A percentile compares a stretch with the other conserved stretches of the same genome.
Conservation (phyloP, 1,284 basidiomycete genomes). For the Ceratobasidium sp. region DNA sequence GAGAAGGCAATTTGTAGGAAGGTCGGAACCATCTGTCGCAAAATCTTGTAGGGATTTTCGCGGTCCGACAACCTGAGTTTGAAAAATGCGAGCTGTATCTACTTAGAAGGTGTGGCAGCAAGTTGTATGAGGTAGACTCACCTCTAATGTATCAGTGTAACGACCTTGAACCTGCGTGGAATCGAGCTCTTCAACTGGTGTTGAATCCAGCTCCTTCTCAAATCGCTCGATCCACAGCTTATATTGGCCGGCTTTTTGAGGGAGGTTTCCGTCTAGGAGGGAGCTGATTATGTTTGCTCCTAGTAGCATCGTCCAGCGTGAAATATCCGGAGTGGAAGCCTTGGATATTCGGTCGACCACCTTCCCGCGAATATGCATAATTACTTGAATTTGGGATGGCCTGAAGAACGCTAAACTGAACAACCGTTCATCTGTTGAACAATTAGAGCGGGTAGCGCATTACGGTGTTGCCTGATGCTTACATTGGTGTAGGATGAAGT, state of each 20-base stretch:
- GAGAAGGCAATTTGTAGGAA: conserved; percentile 29
- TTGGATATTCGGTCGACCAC: conserved; percentile 1
- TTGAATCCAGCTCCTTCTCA: background rate
- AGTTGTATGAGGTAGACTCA: background rate
- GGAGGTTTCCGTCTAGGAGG: background rate
- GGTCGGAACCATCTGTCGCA: background rate
- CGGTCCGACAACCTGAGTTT: background rate
- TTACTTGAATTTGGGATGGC: background rate
- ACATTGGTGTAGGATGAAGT: background rate
- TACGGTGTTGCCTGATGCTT: background rate
- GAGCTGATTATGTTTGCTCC: conserved; percentile 10
- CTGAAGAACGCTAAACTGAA: conserved; percentile 8
- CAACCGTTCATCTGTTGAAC: conserved; percentile 5
- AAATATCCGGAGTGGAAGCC: background rate
- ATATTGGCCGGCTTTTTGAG: background rate
- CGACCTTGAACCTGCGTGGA: background rate
- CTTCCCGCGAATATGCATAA: background rate
- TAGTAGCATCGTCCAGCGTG: conserved; percentile 10
- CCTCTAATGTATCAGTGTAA: conserved; percentile 13
- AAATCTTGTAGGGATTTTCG: background rate
- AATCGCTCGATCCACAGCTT: background rate
- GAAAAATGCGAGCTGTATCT: background rate
- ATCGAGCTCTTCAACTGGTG: background rate
- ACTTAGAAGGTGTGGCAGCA: background rate
- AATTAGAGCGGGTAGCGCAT: no score